These are phyloP conservation scores for Selaginella tamariscina DNA, from an alignment of 75 land plant species.

Conservation along the genomic window DNA sequence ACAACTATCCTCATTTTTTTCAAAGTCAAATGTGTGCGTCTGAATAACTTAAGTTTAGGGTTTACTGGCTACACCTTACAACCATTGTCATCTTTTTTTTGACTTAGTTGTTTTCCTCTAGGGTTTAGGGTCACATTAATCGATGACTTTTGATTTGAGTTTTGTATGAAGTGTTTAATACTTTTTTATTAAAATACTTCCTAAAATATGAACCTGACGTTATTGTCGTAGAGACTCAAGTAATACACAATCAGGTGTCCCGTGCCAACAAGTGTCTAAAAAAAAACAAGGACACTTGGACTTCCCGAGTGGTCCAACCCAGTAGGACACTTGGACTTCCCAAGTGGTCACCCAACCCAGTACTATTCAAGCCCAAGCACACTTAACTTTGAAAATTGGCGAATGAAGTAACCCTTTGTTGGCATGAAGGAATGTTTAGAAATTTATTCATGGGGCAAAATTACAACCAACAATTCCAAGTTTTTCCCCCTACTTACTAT, in stretches of 20 bases:
- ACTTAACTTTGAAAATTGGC: too few species aligned
- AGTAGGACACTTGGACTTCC: too few species aligned
- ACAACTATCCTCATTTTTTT: neutral
- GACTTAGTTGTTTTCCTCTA: neutral
- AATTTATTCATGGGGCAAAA: too few species aligned
- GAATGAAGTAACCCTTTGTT: too few species aligned
- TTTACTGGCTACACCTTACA: slow-evolving; percentile 1
- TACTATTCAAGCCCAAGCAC: too few species aligned
- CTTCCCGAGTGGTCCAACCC: slow-evolving; percentile 4
- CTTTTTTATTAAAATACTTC: neutral
- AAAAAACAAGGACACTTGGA: neutral
- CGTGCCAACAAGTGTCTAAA: neutral
- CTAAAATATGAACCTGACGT: neutral
- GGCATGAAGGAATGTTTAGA: too few species aligned
- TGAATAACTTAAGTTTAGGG: neutral
- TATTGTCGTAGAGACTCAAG: neutral
- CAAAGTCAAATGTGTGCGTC: slow-evolving; percentile 1
- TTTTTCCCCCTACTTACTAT: too few species aligned
- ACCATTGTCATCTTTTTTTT: neutral
- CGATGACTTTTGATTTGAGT: neutral
- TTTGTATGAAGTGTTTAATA: too few species aligned
- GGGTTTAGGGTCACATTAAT: neutral
- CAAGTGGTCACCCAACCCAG: too few species aligned
- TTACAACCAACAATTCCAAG: too few species aligned
- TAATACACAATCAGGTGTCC: neutral